phyloP scores from a whole-genome alignment of 2,329 filamentous ascomycete genomes.

The Elsinoe perseae region DNA sequence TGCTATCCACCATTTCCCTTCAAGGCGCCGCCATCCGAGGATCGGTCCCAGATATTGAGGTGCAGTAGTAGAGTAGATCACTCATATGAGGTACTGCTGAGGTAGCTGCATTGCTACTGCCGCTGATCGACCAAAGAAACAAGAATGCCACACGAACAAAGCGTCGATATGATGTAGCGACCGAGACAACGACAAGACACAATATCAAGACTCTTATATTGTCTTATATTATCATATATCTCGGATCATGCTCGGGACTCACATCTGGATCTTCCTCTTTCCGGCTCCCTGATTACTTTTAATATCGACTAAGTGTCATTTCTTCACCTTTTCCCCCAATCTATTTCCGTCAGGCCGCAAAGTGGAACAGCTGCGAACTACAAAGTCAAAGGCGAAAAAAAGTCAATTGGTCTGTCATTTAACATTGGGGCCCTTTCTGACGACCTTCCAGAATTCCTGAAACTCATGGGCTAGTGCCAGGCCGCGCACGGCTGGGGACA shows the following conservation, averaged over 20 bases:
- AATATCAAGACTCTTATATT: not conserved
- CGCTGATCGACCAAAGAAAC: not conserved
- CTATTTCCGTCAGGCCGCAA: not conserved
- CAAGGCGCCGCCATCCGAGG: not conserved
- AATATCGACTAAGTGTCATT: not conserved
- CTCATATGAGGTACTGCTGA: not conserved
- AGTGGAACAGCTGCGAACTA: constrained; percentile 3
- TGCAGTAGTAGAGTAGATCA: not conserved
- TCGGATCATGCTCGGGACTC: not conserved
- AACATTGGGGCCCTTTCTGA: not conserved
- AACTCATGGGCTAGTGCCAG: not conserved
- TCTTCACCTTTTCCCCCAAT: not conserved
- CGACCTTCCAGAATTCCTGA: constrained; percentile 1
- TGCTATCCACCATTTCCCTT: not conserved
- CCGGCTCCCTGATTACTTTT: not conserved
- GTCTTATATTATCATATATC: not conserved
- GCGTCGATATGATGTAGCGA: not conserved
- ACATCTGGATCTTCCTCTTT: not conserved
- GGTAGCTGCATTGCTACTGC: not conserved
- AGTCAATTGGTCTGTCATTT: not conserved
- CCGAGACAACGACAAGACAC: not conserved
- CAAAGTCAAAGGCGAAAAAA: not conserved
- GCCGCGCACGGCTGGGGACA: constrained; percentile 2
- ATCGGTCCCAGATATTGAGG: not conserved
- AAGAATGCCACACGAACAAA: not conserved